Base-by-base conservation (phyloP, 345 rosid species). In the Sisymbrium irio region DNA sequence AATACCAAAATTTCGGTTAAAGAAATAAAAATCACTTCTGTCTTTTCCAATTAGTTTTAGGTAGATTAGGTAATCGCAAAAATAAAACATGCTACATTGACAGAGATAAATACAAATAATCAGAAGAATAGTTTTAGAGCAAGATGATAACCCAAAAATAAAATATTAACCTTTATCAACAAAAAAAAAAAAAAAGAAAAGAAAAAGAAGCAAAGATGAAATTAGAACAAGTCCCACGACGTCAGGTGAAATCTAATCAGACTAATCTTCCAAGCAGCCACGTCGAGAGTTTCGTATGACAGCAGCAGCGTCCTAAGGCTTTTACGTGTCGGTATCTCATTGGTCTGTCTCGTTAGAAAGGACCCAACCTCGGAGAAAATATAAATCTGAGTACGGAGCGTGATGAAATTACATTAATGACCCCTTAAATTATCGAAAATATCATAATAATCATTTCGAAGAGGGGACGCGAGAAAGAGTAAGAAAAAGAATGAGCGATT, bases 181-280 rank as follows among this genome's bases (percentile, higher is more conserved):
- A n/a, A n/a, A n/a, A 50, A 50, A 8, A 35, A 37, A 14, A 7
- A 39, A 37, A 12, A 40, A n/a, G 13, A 40, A 32, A 2, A n/a
- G 30, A 55, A 28, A 15, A 54, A 54, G 3, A 9, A 17, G 13
- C 2, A 32, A 7, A 42, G 35, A 42, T 22, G 46, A 56, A 27
- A 56, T 22, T 6, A 27, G 28, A 28, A 30, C 4, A 61, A 53
- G 27, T 25, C 77, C 50, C 61, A 72, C 61, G 68, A 61, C 53
- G 69, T 65, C 77, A 73, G 72, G 65, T 65, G 65, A 65, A 53
- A 45, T 56, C n/a, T 67, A 50, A 60, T 20, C 30, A 11, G 55
- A 50, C n/a, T 11, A 50, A 50, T 68, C 65, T 42, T 75, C 79
- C 41, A 42, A 68, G 70, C 51, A 42, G 79, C 74, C 79, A 75